Evolutionary conservation across 2,329 filamentous ascomycete genomes (phyloP), one percentile per base, ranked within the genome.

Genomic region (Diaporthe vexans): DNA sequence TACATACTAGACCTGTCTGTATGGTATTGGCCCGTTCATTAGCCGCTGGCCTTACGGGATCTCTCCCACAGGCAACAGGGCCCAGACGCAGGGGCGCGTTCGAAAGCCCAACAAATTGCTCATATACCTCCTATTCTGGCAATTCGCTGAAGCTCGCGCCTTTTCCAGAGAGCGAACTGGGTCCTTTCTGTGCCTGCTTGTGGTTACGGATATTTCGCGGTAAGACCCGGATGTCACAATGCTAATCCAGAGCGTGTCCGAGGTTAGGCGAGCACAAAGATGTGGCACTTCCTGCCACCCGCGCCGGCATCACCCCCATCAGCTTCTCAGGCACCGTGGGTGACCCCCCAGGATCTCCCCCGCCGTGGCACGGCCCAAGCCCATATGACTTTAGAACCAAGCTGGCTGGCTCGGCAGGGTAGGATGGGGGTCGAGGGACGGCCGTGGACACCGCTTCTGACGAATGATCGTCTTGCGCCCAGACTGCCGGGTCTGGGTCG

Each of bases 401-500:
- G 69, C 52, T 46, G 46, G 63, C 29, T 67, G 46, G 63, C 59
- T 65, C 17, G 59, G 40, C 33, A 26, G 26, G 29, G 43, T 24
- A 24, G 29, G 46, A 58, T 21, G 59, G 51, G 51, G n/a, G 37
- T 68, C 35, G 33, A 73, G 52, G 59, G 51, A 58, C 35, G 35
- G 21, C n/a, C 33, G 13, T 65, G 35, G 57, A 58, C 29, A 51
- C 29, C 19, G 19, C 46, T 21, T 57, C 29, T 43, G 51, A 46
- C 40, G 54, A 63, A 71, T 71, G 58, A 71, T 35, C 56, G 29
- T 26, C 48, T 40, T 72, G 58, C 68, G 73, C 67, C 68, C 68
- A 74, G 73, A 72, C 57, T 58, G 48, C 73, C 68, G 68, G 73
- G 67, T 74, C 67, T 57, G 73, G 54, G 11, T 37, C 35, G 35